Conservation (phyloP, 768 basidiomycete species). For the Mrakia frigida region DNA sequence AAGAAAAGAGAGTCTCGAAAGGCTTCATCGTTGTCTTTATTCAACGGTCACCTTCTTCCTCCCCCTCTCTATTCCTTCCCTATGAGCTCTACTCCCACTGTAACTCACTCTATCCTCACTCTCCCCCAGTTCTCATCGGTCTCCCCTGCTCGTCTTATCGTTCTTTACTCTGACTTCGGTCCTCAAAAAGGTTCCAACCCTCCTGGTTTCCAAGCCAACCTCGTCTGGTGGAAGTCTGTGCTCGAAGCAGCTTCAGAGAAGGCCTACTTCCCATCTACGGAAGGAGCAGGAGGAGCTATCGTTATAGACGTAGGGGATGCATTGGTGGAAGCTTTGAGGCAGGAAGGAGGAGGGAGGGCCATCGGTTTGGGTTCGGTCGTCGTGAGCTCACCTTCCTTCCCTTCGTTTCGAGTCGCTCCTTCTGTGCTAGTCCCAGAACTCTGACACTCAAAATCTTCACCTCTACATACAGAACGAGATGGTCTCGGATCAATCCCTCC, state of each 20-base stretch:
- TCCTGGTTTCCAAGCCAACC: constrained; percentile 68
- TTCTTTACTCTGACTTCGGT: constrained; percentile 82
- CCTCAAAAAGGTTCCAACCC: constrained; percentile 80
- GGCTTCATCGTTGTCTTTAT: neutral
- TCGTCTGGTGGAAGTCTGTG: constrained; percentile 79
- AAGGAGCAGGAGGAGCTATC: neutral
- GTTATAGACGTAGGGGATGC: constrained; percentile 15
- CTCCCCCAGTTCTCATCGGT: constrained; percentile 36
- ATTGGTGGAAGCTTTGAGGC: constrained; percentile 7
- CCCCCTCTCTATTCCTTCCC: neutral
- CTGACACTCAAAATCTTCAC: neutral
- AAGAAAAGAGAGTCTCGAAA: too few relatives aligned
- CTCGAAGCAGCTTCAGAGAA: constrained; percentile 58
- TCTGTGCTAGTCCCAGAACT: neutral
- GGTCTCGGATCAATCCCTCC: constrained; percentile 18
- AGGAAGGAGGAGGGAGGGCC: constrained; percentile 19
- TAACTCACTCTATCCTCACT: neutral
- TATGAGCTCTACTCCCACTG: neutral
- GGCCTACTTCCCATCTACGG: constrained; percentile 57
- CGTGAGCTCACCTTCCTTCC: constrained; percentile 11
- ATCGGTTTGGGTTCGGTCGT: constrained; percentile 18
- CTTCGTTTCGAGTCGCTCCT: neutral
- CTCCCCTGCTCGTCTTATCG: constrained; percentile 41
- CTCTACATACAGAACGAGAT: constrained; percentile 17
- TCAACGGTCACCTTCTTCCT: neutral